Evolutionary conservation across 805 yeast species (phyloP).

Genomic region (Blastobotrys attinorum): DNA sequence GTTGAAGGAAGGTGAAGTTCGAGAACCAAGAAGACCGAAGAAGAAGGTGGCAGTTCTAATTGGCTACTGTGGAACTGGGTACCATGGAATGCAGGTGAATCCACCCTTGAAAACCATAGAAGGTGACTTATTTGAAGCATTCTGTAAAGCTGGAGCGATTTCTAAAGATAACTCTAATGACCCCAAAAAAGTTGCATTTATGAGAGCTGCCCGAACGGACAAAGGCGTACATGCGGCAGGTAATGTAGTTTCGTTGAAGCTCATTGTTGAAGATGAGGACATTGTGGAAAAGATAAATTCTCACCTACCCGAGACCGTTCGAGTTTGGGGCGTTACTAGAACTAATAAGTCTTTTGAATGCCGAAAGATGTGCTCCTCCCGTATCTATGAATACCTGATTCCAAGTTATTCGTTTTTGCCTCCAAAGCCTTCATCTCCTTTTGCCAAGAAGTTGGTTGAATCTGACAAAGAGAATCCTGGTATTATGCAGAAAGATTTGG

Average conservation of each 20-base stretch:
- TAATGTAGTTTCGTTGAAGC: conserved; percentile 73
- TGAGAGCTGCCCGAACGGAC: conserved; percentile 61
- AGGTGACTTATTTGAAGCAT: conserved; percentile 77
- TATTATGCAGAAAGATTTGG: conserved; percentile 49
- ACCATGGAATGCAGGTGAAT: conserved; percentile 92
- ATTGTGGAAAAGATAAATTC: conserved; percentile 66
- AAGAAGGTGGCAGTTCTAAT: conserved; percentile 82
- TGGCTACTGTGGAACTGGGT: conserved; percentile 95
- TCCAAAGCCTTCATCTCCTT: conserved; percentile 70
- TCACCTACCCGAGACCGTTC: conserved; percentile 72
- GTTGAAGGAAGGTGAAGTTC: conserved; percentile 19
- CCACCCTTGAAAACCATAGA: conserved; percentile 87
- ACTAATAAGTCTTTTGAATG: conserved; percentile 90
- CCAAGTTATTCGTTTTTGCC: conserved; percentile 88
- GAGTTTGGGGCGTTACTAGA: conserved; percentile 89
- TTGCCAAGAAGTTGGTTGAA: conserved; percentile 51
- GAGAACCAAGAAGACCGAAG: conserved; percentile 43
- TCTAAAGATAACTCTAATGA: conserved; percentile 82
- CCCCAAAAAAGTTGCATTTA: conserved; percentile 77
- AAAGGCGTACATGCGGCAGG: conserved; percentile 99
- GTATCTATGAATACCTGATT: conserved; percentile 86
- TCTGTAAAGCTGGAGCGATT: conserved; percentile 80
- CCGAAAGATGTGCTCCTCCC: conserved; percentile 90
- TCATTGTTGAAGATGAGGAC: conserved; percentile 76
- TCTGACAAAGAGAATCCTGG: conserved; percentile 48